These are phyloP conservation scores for Sporobolomyces pararoseus DNA, from an alignment of 768 basidiomycete genomes.

Conservation along the genomic window DNA sequence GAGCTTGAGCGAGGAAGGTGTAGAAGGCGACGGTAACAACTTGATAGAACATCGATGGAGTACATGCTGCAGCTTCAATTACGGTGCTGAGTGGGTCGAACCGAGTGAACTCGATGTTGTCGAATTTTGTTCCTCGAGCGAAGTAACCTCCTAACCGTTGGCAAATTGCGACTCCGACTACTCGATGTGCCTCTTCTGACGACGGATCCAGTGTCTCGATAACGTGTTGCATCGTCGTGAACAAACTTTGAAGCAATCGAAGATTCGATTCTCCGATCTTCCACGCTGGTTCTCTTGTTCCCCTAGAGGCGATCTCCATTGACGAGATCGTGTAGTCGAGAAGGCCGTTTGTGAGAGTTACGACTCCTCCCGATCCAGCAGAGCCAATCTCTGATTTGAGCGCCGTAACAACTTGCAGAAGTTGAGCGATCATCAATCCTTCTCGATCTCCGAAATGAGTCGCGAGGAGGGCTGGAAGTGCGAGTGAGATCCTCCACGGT, in stretches of 20 bases:
- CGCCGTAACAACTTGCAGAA: slow-evolving; percentile 71
- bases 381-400: slow-evolving; percentile 80
- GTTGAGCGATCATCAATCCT: slow-evolving; percentile 51
- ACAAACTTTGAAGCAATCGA: slow-evolving; percentile 70
- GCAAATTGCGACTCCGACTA: slow-evolving; percentile 21
- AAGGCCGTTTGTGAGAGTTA: slow-evolving; percentile 61
- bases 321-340: slow-evolving; percentile 79
- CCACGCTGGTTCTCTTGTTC: slow-evolving; percentile 51
- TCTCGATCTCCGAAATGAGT: slow-evolving; percentile 23
- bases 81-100: slow-evolving; percentile 80
- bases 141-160: slow-evolving; percentile 34
- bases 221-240: slow-evolving; percentile 65
- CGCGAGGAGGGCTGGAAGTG: slow-evolving; percentile 6
- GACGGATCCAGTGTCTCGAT: slow-evolving; percentile 48
- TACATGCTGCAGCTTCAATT: slow-evolving; percentile 82
- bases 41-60: slow-evolving; percentile 82
- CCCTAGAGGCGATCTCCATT: slow-evolving; percentile 76
- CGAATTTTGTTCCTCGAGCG: slow-evolving; percentile 12
- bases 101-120: slow-evolving; percentile 10
- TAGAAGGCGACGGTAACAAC: slow-evolving; percentile 87
- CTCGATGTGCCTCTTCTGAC: not conserved
- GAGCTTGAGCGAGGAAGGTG: slow-evolving; percentile 77
- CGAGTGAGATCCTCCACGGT: slow-evolving; percentile 28
- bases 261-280: slow-evolving; percentile 68
- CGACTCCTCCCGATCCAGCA: slow-evolving; percentile 61